Evolutionary conservation across 352 stramenopile species (phyloP), one percentile per base, ranked within the genome.

Genomic region (Pythium dissimile): DNA sequence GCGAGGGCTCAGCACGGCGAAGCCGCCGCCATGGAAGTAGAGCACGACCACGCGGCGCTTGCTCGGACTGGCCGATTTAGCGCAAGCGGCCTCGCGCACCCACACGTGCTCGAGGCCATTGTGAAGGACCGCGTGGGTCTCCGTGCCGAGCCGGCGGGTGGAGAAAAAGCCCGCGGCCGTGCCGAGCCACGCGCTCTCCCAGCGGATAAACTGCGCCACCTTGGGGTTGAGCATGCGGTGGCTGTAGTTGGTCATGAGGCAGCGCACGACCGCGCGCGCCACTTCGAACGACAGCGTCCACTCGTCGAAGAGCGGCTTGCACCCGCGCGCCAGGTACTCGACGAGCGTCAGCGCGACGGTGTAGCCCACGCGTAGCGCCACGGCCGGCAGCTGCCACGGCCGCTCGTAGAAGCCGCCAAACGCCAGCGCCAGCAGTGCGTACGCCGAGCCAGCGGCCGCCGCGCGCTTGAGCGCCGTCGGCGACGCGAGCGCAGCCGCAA

Each of bases 11-110:
- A 73, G 54, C 16, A 86, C 50, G 0, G 69, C 61, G 49, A 78
- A 86, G 15, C 68, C 75, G 2, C 75, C 77, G 35, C 77, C 77
- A 49, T 88, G 75, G 58, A 62, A 77, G 53, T 75, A 86, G 18
- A 88, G 64, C 37, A 88, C 65, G 16, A 81, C 68, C 26, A 84
- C 42, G 20, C 64, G 63, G 1, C 51, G 45, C 34, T 3, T 27
- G 5, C 20, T 20, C 20, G 44, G 42, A 0, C 20, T 43, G 21
- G 1, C 1, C 31, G 20, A 1, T 6, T 20, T 11, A 8, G 24
- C 5, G 5, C 8, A 23, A 1, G 28, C 5, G 1, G 27, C 15
- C 2, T 32, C 15, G 3, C 43, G 41, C 0, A 69, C 20, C 61
- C 63, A 71, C 24, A 71, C 37, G 49, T 71, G 64, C 47, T 68